Conservation (phyloP, 1,139 yeast genomes). For the Sugiyamaella japonica region DNA sequence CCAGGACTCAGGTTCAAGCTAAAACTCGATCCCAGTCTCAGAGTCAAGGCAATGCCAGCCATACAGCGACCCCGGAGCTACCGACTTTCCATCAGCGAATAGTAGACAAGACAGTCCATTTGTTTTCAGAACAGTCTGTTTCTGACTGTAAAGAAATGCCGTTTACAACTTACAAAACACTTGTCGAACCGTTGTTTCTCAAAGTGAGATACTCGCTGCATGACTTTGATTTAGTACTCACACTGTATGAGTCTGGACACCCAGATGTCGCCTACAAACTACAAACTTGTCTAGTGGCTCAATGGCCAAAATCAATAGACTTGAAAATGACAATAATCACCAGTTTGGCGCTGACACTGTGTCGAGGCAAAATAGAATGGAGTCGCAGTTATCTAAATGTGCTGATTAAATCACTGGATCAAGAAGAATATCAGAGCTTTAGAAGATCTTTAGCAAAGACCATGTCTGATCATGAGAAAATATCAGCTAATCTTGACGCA, state of each 20-base stretch:
- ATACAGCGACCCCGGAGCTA: not conserved
- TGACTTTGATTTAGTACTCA: conserved; percentile 13
- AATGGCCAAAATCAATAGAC: conserved; percentile 13
- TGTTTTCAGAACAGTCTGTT: not conserved
- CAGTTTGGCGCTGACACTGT: conserved; percentile 5
- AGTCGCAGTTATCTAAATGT: not conserved
- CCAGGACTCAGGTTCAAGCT: not conserved
- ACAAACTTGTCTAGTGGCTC: conserved; percentile 10
- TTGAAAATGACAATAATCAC: conserved; percentile 7
- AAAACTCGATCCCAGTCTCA: not conserved
- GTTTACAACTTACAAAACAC: conserved; percentile 9
- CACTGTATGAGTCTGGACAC: conserved; percentile 11
- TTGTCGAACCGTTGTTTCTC: conserved; percentile 11
- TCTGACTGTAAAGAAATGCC: conserved; percentile 5
- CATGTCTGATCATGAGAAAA: not conserved
- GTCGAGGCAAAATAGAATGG: conserved; percentile 8
- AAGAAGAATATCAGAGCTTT: conserved; percentile 1
- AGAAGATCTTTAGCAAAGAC: conserved; percentile 1
- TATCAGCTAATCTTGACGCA: not conserved
- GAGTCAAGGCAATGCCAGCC: not conserved
- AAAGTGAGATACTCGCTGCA: conserved; percentile 5
- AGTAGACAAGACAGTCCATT: not conserved
- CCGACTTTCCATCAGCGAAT: not conserved
- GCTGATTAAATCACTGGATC: not conserved
- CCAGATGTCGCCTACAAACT: conserved; percentile 13